Evolutionary conservation across 2,329 filamentous ascomycete species (phyloP), one percentile per base, ranked within the genome.

Genomic region (Diaporthe caulivora): DNA sequence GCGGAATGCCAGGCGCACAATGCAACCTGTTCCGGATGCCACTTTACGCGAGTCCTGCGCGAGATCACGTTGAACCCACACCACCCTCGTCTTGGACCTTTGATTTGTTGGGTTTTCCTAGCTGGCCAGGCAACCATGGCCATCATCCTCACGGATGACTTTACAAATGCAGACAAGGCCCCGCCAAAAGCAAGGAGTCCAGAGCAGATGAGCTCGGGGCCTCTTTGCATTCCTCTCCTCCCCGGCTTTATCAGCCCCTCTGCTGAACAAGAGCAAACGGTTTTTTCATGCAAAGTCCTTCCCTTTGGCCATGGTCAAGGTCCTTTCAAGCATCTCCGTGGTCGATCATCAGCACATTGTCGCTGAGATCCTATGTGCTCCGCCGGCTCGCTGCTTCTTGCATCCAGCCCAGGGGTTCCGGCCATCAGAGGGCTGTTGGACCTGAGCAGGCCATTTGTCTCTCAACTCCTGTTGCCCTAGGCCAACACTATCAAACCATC

Each of bases 31-130:
- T 68, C 51, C 67, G 42, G 70, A 76, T 78, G 79, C 76, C 79
- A 80, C 79, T 81, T 78, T 80, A 81, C 79, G 76, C 79, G 78
- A 78, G 76, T 73, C 76, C 76, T 76, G 76, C 77, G 76, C 77
- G 75, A 74, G 73, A 71, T 76, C 77, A 78, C 76, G 77, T 79
- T 75, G 44, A 75, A 72, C 67, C 70, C 75, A 75, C 77, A 74
- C 76, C 76, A 68, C 76, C 75, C 74, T 77, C 76, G 67, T 72
- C 72, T 57, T 72, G 68, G 18, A 37, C 51, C 40, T 49, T 69
- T 71, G 71, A 71, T 73, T 78, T 77, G 76, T 77, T 77, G 76
- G 75, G 57, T 17, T 17, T 34, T 31, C 53, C 37, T 31, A 73
- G 34, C 55, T 70, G 51, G 40, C 72, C 68, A 74, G 72, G 72